These are phyloP conservation scores for Cordyceps sp. DNA, from an alignment of 2,329 filamentous ascomycete genomes.

Conservation along the genomic window DNA sequence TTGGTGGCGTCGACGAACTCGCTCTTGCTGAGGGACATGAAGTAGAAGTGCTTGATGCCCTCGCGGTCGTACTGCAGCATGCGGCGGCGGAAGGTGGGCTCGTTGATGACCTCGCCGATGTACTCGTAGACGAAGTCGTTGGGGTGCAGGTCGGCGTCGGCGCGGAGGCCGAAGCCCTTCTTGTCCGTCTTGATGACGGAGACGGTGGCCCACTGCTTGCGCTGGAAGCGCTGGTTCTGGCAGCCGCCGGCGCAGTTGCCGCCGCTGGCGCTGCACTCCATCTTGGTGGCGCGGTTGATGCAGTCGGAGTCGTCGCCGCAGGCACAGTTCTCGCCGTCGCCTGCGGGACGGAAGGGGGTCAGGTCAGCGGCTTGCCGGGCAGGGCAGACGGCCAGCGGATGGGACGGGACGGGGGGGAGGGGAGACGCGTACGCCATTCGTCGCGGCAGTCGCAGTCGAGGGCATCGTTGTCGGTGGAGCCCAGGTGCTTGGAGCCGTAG, in stretches of 20 bases:
- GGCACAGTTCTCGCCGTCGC: slow-evolving; percentile 54
- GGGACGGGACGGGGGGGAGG: neutral
- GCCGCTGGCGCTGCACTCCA: slow-evolving; percentile 73
- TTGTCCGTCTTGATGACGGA: slow-evolving; percentile 96
- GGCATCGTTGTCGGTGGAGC: slow-evolving; percentile 74
- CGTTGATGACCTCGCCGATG: slow-evolving; percentile 94
- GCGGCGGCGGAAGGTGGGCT: slow-evolving; percentile 71
- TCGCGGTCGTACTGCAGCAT: slow-evolving; percentile 91
- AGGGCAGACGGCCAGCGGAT: no score
- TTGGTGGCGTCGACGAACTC: slow-evolving; percentile 98
- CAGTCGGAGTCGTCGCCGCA: slow-evolving; percentile 96
- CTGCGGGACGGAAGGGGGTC: slow-evolving; percentile 16
- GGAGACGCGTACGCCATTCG: slow-evolving; percentile 67
- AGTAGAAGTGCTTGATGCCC: slow-evolving; percentile 98
- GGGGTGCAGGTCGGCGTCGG: slow-evolving; percentile 58
- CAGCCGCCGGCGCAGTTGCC: slow-evolving; percentile 74
- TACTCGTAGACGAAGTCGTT: slow-evolving; percentile 97
- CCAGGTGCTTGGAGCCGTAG: slow-evolving; percentile 83
- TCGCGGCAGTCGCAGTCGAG: slow-evolving; percentile 91
- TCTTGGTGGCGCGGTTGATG: slow-evolving; percentile 95
- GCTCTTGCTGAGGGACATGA: slow-evolving; percentile 94
- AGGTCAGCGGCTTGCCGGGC: neutral
- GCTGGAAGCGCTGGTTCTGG: slow-evolving; percentile 90
- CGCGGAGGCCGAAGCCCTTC: slow-evolving; percentile 85
- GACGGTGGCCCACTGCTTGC: slow-evolving; percentile 75